Evolutionary conservation across 805 yeast genomes (phyloP), one percentile per base, ranked within the genome.

Genomic region (Kluyveromyces siamensis): DNA sequence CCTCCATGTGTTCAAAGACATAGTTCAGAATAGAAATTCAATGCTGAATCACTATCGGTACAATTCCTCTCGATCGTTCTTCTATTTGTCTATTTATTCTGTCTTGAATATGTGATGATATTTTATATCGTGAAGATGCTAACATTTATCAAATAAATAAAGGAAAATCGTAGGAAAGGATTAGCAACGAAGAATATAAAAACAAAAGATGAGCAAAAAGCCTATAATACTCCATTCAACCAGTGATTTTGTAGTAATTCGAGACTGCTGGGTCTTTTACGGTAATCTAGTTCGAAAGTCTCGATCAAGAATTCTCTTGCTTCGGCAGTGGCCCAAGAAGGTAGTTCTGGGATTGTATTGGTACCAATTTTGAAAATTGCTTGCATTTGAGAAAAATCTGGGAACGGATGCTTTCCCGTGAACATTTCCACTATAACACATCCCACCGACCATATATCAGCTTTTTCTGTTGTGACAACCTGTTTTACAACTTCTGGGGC

Each of bases 401-500:
- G 98, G 70, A 85, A 93, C 27, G 99, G 99, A 65, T 93, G 99
- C 49, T 81, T 81, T 2, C 96, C 98, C 0, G 99, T 89, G 58
- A 87, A 83, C 96, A 93, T 89, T 66, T 93, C 99, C 35, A 93
- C 83, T 13, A 91, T 78, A 25, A 93, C 75, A 65, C 98, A 93
- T 0, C 98, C 99, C 9, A 95, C 84, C 0, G 96, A 87, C 99
- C 99, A 93, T 25, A 93, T 88, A 64, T 93, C 99, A 0, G 96
- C 96, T 65, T 87, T 88, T 37, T 84, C 82, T 1, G 98, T 91
- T 47, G 91, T 87, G 0, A 89, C 87, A 1, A 87, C 83, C 61
- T 90, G 97, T 59, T 89, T 87, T 16, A 93, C 98, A 8, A 93
- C 98, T 63, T 93, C 99, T 0, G 99, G 99, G 0, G 99, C 98